phyloP scores from a whole-genome alignment of 148 eudicot genomes.

The Pharnaceum exiguum region DNA sequence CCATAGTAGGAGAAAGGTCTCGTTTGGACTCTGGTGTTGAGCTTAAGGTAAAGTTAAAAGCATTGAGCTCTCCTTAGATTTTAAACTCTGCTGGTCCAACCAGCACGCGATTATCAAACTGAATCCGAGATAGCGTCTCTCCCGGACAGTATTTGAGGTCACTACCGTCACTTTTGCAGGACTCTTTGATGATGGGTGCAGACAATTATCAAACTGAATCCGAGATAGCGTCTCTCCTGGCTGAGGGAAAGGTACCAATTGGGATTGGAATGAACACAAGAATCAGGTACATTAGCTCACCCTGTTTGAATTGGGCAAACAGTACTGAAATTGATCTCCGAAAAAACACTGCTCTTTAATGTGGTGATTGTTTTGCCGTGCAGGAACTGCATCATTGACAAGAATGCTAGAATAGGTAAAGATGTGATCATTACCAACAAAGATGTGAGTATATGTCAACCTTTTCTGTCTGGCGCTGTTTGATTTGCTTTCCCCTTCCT shows the following conservation, averaged over 20 bases:
- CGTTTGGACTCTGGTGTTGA: conserved; percentile 89
- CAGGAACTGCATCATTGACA: conserved; percentile 92
- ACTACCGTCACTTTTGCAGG: conserved; percentile 32
- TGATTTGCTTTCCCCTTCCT: background rate
- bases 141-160: background rate
- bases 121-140: conserved; percentile 83
- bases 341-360: background rate
- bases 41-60: conserved; percentile 47
- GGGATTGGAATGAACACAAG: conserved; percentile 83
- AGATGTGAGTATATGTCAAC: conserved; percentile 52
- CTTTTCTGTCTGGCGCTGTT: background rate
- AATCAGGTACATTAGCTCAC: conserved; percentile 46
- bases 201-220: conserved; percentile 90
- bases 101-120: conserved; percentile 82
- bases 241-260: conserved; percentile 87
- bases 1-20: conserved; percentile 93
- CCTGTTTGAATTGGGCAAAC: background rate
- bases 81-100: background rate
- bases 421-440: conserved; percentile 83
- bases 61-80: background rate
- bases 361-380: background rate
- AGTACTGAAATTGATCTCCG: background rate
- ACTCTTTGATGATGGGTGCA: conserved; percentile 94
- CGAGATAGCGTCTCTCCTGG: conserved; percentile 87
- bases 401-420: conserved; percentile 84